Conservation (phyloP, 2,329 filamentous ascomycete species). For the Diaporthe citri region DNA sequence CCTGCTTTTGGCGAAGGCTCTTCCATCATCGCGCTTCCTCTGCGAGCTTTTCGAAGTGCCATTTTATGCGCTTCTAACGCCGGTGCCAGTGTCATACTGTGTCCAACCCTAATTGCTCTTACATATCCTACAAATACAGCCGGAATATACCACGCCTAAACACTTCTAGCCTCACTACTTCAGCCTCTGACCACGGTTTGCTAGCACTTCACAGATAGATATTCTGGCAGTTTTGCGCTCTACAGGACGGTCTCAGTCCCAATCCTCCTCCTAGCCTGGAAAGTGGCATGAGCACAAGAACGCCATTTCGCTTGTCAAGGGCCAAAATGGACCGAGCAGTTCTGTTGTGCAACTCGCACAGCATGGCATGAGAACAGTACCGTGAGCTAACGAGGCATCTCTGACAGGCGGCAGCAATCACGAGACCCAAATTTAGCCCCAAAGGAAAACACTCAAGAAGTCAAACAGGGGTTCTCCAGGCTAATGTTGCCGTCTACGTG, state of each 20-base stretch:
- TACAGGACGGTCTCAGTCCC: background rate
- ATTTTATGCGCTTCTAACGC: background rate
- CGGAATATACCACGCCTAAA: background rate
- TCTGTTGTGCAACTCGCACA: conserved; percentile 31
- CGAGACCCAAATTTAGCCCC: background rate
- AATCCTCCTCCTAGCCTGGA: background rate
- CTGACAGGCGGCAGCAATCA: conserved; percentile 21
- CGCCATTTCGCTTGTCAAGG: conserved; percentile 40
- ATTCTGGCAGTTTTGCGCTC: background rate
- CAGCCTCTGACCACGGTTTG: background rate
- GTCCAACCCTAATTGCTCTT: background rate
- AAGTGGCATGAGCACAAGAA: conserved; percentile 7
- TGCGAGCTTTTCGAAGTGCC: background rate
- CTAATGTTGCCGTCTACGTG: background rate
- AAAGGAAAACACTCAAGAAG: background rate
- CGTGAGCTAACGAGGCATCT: conserved; percentile 1
- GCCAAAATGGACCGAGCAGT: conserved; percentile 22
- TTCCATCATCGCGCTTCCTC: background rate
- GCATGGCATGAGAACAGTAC: conserved; percentile 24
- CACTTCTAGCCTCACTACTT: background rate
- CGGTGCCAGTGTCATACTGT: background rate
- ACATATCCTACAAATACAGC: too few species aligned
- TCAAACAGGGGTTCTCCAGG: background rate
- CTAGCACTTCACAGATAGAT: background rate
- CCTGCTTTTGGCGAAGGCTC: background rate